These are phyloP conservation scores for Diaporthe longicolla DNA, from an alignment of 2,329 filamentous ascomycete genomes.

Conservation along the genomic window DNA sequence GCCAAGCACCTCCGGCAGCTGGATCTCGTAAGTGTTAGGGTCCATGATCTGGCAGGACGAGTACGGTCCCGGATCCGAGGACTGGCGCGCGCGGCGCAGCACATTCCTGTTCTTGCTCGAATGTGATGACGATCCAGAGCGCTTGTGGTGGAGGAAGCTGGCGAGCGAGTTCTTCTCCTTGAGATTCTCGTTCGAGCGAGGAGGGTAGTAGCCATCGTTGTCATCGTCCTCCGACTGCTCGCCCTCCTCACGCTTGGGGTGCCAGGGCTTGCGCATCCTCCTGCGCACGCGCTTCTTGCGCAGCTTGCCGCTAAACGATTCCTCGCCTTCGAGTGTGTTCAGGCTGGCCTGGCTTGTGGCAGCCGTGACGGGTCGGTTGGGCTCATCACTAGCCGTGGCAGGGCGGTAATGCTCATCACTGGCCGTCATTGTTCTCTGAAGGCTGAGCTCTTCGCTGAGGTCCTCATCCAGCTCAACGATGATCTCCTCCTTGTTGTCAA, in stretches of 20 bases:
- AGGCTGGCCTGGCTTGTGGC: slow-evolving; percentile 30
- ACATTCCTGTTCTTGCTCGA: slow-evolving; percentile 35
- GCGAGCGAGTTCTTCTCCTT: slow-evolving; percentile 39
- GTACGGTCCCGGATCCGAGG: slow-evolving; percentile 40
- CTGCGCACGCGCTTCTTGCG: slow-evolving; percentile 61
- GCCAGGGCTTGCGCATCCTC: slow-evolving; percentile 52
- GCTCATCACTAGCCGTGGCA: slow-evolving; percentile 16
- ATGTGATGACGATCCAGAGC: slow-evolving; percentile 37
- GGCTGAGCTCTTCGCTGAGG: slow-evolving; percentile 37
- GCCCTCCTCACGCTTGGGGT: slow-evolving; percentile 49
- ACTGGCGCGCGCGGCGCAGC: slow-evolving; percentile 39
- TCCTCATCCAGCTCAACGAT: slow-evolving; percentile 34
- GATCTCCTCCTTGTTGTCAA: slow-evolving; percentile 33
- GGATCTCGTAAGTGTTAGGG: slow-evolving; percentile 43
- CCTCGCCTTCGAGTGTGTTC: slow-evolving; percentile 24
- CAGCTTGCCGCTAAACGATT: slow-evolving; percentile 57
- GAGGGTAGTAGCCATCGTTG: slow-evolving; percentile 43
- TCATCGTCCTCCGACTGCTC: slow-evolving; percentile 46
- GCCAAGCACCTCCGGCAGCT: slow-evolving; percentile 47
- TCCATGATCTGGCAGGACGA: slow-evolving; percentile 34
- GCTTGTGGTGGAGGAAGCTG: slow-evolving; percentile 41
- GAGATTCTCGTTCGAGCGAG: slow-evolving; percentile 47
- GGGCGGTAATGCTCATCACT: slow-evolving; percentile 23
- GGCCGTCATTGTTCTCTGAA: slow-evolving; percentile 21
- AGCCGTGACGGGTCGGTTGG: slow-evolving; percentile 1